Conservation (phyloP, 768 basidiomycete genomes). For the Boletellus sp. region DNA sequence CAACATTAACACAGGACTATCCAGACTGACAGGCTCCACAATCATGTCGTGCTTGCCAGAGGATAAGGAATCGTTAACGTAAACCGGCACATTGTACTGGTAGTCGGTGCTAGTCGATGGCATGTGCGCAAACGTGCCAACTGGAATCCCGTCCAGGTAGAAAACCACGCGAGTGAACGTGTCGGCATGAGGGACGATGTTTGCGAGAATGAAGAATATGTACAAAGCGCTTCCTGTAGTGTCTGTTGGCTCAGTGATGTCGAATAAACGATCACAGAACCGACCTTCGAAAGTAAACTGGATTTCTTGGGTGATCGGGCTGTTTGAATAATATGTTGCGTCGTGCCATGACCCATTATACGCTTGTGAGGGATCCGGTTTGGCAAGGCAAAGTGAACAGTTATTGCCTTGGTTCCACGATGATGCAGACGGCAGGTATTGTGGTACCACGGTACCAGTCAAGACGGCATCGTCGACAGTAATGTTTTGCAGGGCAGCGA, state of each 20-base stretch:
- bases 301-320: background rate
- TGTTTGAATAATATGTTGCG: background rate
- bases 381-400: background rate
- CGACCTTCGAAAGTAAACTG: slow-evolving; percentile 13
- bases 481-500: slow-evolving; percentile 11
- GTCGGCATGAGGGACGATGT: background rate
- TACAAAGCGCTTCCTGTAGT: slow-evolving; percentile 15
- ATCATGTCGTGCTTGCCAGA: slow-evolving; percentile 7
- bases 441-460: slow-evolving; percentile 10
- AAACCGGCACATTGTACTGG: slow-evolving; percentile 16
- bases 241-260: background rate
- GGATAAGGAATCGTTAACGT: slow-evolving; percentile 3
- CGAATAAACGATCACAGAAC: background rate
- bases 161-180: slow-evolving; percentile 7
- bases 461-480: slow-evolving; percentile 17
- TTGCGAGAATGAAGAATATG: slow-evolving; percentile 18
- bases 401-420: slow-evolving; percentile 5
- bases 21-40: slow-evolving; percentile 3
- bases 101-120: background rate
- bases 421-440: slow-evolving; percentile 6
- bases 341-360: slow-evolving; percentile 22
- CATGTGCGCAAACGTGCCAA: background rate
- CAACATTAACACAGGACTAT: slow-evolving; percentile 2
- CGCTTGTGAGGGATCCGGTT: slow-evolving; percentile 2
- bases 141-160: background rate